A percentile compares a stretch with the other conserved stretches of the same genome.
phyloP scores from a whole-genome alignment of 2,329 filamentous ascomycete species.

The Paramyrothecium sp. region DNA sequence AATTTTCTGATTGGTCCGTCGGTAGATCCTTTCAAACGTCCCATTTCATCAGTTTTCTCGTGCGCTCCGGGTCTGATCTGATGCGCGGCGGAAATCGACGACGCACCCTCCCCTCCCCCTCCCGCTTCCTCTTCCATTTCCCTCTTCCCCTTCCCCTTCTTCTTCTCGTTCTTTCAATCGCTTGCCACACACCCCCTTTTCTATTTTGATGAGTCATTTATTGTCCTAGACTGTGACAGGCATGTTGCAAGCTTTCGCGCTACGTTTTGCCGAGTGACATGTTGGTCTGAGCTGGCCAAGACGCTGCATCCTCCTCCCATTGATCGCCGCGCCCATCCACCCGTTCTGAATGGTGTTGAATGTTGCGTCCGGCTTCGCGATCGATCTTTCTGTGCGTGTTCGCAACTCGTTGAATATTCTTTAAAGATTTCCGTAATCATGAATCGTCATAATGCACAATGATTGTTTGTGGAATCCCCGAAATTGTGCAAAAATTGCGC shows the following conservation, averaged over 20 bases:
- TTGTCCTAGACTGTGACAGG: not conserved
- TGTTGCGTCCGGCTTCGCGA: too few relatives aligned
- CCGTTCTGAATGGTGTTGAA: too few relatives aligned
- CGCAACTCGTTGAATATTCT: too few relatives aligned
- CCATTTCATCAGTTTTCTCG: not conserved
- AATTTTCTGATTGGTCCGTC: slow-evolving; percentile 38
- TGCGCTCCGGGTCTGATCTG: slow-evolving; percentile 1
- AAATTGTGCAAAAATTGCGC: not conserved
- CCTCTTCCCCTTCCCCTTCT: not conserved
- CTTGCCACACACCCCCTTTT: not conserved
- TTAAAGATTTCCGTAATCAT: too few relatives aligned
- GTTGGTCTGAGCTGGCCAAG: too few relatives aligned
- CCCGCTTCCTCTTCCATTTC: not conserved
- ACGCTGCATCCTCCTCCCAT: too few relatives aligned
- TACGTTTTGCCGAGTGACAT: not conserved
- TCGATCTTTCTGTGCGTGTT: too few relatives aligned
- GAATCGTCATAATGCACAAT: too few relatives aligned
- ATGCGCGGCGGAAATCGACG: not conserved
- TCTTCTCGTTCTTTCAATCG: not conserved
- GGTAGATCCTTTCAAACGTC: slow-evolving; percentile 19
- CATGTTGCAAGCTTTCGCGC: not conserved
- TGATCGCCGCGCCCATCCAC: too few relatives aligned
- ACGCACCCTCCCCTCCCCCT: not conserved
- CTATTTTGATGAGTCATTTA: not conserved
- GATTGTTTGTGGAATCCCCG: too few relatives aligned